Percentiles rank a stretch among this genome's conserved stretches.
Conservation (phyloP, 2,329 filamentous ascomycete species). For the Gaeumannomyces tritici region DNA sequence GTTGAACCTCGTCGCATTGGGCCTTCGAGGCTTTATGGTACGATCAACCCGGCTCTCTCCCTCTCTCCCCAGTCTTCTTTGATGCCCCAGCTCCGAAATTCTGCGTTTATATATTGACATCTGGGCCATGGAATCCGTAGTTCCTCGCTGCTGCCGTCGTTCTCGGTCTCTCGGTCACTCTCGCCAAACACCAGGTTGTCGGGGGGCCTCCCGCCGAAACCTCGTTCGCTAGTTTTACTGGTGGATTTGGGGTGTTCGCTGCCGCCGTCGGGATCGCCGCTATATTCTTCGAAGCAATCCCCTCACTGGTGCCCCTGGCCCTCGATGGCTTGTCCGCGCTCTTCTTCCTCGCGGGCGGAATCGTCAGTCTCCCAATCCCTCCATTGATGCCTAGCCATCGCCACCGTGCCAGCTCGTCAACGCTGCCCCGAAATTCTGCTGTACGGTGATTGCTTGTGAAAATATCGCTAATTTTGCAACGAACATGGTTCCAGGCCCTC, state of each 20-base stretch:
- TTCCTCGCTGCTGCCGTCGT: conserved; percentile 20
- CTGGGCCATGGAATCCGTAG: conserved; percentile 8
- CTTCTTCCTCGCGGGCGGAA: conserved; percentile 22
- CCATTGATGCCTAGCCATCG: not conserved
- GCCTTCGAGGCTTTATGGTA: conserved; percentile 6
- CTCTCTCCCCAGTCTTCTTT: not conserved
- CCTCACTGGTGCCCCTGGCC: conserved; percentile 13
- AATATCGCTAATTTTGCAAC: too few species aligned
- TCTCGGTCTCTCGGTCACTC: conserved; percentile 19
- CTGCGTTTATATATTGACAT: not conserved
- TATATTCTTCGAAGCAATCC: conserved; percentile 19
- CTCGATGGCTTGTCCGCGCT: conserved; percentile 18
- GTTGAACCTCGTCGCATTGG: conserved; percentile 2
- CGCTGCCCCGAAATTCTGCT: not conserved
- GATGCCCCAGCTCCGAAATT: not conserved
- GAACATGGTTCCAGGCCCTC: conserved; percentile 12
- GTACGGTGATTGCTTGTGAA: too few species aligned
- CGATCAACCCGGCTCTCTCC: not conserved
- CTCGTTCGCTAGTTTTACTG: conserved; percentile 21
- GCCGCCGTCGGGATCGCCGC: conserved; percentile 16
- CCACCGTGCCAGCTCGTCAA: not conserved
- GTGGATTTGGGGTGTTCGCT: conserved; percentile 21
- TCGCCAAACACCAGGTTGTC: conserved; percentile 19
- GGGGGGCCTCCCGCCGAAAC: conserved; percentile 18
- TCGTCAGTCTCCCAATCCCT: conserved; percentile 10